Conservation (phyloP, 2,329 filamentous ascomycete species). For the Xylariomycetidae sp. region DNA sequence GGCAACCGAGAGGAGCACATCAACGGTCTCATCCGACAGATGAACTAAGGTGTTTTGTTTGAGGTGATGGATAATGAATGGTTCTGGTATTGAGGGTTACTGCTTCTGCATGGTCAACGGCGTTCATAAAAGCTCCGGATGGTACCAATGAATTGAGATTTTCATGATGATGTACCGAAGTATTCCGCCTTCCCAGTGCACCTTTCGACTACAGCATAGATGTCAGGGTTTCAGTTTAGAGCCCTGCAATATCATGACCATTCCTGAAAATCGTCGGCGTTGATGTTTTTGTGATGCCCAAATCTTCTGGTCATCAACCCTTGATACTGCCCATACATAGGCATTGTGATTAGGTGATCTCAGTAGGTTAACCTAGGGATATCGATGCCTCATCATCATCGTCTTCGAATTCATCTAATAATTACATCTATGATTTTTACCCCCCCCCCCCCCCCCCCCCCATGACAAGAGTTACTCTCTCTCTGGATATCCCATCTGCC, state of each 20-base stretch:
- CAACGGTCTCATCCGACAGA: constrained; percentile 92
- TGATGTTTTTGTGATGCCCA: no score
- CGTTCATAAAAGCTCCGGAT: constrained; percentile 29
- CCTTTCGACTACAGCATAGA: background rate
- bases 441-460: no score
- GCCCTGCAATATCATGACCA: constrained; percentile 18
- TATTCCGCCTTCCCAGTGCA: constrained; percentile 16
- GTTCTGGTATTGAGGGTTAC: constrained; percentile 26
- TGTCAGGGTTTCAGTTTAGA: background rate
- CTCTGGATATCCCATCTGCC: no score
- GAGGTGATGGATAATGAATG: constrained; percentile 14
- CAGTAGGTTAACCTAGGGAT: no score
- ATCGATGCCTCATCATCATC: no score
- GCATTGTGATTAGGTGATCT: no score
- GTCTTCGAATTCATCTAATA: no score
- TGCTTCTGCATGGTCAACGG: constrained; percentile 30
- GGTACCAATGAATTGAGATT: constrained; percentile 30
- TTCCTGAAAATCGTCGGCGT: constrained; percentile 9
- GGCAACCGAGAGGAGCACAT: constrained; percentile 99
- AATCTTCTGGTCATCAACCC: no score
- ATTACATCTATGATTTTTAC: no score
- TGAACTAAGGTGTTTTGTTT: constrained; percentile 68
- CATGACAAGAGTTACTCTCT: no score
- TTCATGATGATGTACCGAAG: constrained; percentile 29
- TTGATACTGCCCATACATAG: no score